Conservation (phyloP, 2,329 filamentous ascomycete genomes). For the Fusarium sterilihyphosum region DNA sequence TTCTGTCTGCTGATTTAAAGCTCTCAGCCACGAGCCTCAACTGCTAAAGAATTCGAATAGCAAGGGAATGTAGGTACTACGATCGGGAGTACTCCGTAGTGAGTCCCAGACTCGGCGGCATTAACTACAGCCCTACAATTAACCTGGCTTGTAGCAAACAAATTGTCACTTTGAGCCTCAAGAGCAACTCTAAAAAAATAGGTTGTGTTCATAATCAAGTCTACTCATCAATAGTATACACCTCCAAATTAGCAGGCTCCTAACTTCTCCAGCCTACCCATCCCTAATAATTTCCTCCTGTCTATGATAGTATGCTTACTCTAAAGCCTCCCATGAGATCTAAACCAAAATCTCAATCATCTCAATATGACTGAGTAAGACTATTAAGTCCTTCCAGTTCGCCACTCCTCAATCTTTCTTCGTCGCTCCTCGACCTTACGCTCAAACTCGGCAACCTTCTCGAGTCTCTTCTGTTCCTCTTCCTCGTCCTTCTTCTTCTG, state of each 20-base stretch:
- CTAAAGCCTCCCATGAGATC: slow-evolving; percentile 25
- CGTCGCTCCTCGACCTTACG: slow-evolving; percentile 63
- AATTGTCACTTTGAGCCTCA: neutral
- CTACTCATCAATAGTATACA: slow-evolving; percentile 35
- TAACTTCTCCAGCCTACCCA: neutral
- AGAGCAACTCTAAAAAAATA: neutral
- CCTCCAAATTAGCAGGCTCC: neutral
- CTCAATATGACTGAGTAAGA: neutral
- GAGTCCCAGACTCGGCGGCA: too few species aligned
- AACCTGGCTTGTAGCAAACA: too few species aligned
- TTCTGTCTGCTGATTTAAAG: too few species aligned
- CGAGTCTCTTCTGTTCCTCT: slow-evolving; percentile 63
- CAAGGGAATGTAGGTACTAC: neutral
- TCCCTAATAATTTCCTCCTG: neutral
- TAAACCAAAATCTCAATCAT: slow-evolving; percentile 8
- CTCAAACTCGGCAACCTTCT: slow-evolving; percentile 70
- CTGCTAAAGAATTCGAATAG: neutral
- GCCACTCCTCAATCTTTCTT: slow-evolving; percentile 60
- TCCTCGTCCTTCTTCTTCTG: slow-evolving; percentile 58
- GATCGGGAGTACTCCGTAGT: neutral
- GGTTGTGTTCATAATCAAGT: slow-evolving; percentile 29
- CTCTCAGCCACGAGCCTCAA: too few species aligned
- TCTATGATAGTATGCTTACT: slow-evolving; percentile 24
- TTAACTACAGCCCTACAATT: neutral
- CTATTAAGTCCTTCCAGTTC: slow-evolving; percentile 45